These are phyloP conservation scores for Adenanthera pavonina DNA, from an alignment of 306 rosid species.

Conservation along the genomic window DNA sequence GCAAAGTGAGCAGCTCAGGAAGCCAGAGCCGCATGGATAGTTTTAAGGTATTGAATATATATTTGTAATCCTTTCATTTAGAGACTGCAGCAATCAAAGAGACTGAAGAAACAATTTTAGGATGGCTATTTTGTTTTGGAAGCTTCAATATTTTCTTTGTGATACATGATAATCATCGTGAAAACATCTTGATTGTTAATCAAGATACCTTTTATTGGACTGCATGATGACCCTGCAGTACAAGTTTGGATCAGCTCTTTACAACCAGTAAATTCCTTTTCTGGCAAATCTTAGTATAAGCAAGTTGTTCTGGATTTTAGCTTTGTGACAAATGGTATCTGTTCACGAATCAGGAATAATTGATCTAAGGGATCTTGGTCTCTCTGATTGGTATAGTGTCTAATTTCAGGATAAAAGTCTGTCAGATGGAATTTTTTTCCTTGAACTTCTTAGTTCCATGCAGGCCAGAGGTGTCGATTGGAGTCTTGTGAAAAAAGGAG, in stretches of 20 bases:
- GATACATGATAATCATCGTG: neutral
- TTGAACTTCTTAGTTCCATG: slow-evolving; percentile 92
- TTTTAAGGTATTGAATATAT: slow-evolving; percentile 66
- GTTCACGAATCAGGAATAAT: slow-evolving; percentile 6
- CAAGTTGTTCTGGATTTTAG: neutral
- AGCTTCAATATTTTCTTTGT: neutral
- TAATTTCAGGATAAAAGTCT: slow-evolving; percentile 80
- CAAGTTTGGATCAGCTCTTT: neutral
- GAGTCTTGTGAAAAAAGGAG: slow-evolving; percentile 92
- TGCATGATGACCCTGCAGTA: slow-evolving; percentile 1
- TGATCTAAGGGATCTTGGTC: slow-evolving; percentile 13
- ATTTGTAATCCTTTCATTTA: neutral
- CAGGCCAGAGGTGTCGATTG: slow-evolving; percentile 90
- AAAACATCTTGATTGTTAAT: neutral
- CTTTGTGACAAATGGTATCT: neutral
- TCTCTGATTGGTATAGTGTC: slow-evolving; percentile 29
- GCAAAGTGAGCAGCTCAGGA: slow-evolving; percentile 75
- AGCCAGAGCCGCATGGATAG: slow-evolving; percentile 80
- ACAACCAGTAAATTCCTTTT: neutral
- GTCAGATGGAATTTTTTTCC: slow-evolving; percentile 89
- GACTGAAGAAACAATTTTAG: neutral
- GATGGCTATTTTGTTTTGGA: neutral
- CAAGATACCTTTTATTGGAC: neutral
- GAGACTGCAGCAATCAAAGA: neutral
- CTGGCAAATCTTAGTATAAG: neutral